Evolutionary conservation across 73 alveolate species (phyloP).

Genomic region (Paramecium octaurelia): DNA sequence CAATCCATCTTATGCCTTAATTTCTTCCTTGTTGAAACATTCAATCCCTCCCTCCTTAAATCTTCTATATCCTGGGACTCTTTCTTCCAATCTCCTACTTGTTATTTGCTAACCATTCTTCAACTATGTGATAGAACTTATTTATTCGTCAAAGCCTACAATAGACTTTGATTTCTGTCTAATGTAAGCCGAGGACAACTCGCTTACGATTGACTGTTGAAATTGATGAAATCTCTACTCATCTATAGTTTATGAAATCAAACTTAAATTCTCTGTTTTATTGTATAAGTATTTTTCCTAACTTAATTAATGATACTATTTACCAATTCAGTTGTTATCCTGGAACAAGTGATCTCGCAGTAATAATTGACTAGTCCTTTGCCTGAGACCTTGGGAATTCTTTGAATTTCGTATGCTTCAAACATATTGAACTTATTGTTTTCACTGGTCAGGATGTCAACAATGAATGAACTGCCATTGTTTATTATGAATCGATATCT

Average conservation of each 20-base stretch:
- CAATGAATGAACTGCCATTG: background rate
- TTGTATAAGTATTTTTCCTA: conserved; percentile 1
- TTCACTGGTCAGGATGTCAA: background rate
- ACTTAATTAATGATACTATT: background rate
- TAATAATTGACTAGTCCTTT: conserved; percentile 39
- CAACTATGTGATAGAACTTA: background rate
- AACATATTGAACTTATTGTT: background rate
- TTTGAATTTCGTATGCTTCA: background rate
- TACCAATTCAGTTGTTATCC: background rate
- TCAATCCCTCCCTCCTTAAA: conserved; percentile 61
- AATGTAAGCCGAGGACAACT: background rate
- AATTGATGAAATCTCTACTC: conserved; percentile 34
- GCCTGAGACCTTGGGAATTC: conserved; percentile 48
- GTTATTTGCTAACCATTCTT: background rate
- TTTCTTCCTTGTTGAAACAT: conserved; percentile 61
- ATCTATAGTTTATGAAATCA: conserved; percentile 37
- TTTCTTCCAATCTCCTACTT: conserved; percentile 43
- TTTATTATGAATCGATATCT: conserved; percentile 13
- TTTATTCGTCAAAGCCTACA: background rate
- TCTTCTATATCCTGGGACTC: conserved; percentile 59
- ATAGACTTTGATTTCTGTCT: background rate
- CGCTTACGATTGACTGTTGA: background rate
- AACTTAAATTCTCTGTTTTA: conserved; percentile 40
- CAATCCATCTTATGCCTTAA: conserved; percentile 53
- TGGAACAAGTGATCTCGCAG: background rate